A percentile compares a stretch with the other conserved stretches of the same genome.
phyloP scores from a whole-genome alignment of 2,329 filamentous ascomycete genomes.

The Trichoderma hamatum region DNA sequence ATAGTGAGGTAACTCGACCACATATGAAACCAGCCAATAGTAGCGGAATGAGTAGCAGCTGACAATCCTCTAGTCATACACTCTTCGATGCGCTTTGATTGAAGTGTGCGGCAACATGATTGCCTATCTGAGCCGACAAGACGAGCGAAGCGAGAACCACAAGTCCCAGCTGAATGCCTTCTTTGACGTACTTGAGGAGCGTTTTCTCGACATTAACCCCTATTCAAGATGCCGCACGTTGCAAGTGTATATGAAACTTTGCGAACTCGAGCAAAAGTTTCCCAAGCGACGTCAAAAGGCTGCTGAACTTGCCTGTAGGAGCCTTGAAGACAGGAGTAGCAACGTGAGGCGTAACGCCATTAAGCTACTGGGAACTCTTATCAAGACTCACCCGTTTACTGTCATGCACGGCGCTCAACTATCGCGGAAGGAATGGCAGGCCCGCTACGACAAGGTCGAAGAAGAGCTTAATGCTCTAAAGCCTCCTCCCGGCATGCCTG shows the following conservation, averaged over 20 bases:
- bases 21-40: neutral
- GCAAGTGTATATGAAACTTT: constrained; percentile 90
- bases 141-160: constrained; percentile 88
- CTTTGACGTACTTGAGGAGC: constrained; percentile 93
- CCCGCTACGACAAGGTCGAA: constrained; percentile 79
- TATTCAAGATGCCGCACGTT: constrained; percentile 91
- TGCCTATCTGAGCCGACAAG: constrained; percentile 83
- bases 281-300: constrained; percentile 87
- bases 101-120: constrained; percentile 98
- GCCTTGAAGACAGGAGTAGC: constrained; percentile 96
- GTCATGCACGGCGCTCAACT: constrained; percentile 89
- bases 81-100: constrained; percentile 87
- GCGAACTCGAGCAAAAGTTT: constrained; percentile 94
- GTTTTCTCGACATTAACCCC: constrained; percentile 94
- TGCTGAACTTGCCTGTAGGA: constrained; percentile 83
- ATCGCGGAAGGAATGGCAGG: constrained; percentile 81
- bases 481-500: constrained; percentile 72
- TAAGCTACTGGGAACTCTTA: constrained; percentile 82
- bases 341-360: constrained; percentile 95
- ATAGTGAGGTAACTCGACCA: constrained; percentile 75
- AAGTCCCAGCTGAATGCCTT: constrained; percentile 96
- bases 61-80: constrained; percentile 68
- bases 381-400: constrained; percentile 93
- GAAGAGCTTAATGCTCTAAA: constrained; percentile 78
- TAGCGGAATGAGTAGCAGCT: neutral